Evolutionary conservation across 495 filamentous ascomycete genomes (phyloP), one percentile per base, ranked within the genome.

Genomic region (Aspergillus olivimuriae): DNA sequence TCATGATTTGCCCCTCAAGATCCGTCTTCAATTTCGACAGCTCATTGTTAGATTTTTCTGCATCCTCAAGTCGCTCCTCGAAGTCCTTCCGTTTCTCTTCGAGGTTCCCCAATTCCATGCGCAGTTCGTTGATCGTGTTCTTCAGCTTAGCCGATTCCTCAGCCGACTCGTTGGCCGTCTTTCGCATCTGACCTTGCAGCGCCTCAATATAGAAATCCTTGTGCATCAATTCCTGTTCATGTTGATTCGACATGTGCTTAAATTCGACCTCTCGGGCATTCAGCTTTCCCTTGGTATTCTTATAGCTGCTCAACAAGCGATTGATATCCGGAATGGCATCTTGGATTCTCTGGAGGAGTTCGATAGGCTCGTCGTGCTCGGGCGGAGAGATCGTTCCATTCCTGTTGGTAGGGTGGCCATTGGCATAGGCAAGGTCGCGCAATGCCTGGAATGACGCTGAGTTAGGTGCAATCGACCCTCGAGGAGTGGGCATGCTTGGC

Each of bases 91-190:
- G 64, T 52, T 74, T 70, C 28, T 74, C 74, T 34, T 78, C 74
- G 15, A 82, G 54, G 43, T 78, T 75, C 18, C 68, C 68, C 4
- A 84, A 63, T 54, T 85, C 81, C 22, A 71, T 60, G 10, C 70
- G 74, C 4, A 77, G 58, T 36, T 74, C 68, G 28, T 65, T 70
- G 56, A 76, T 68, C 22, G 61, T 66, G 19, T 72, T 67, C 47
- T 68, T 73, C 28, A 76, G 55, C 22, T 57, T 66, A 15, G 65
- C 60, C 26, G 57, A 57, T 49, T 77, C 73, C 34, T 68, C 74
- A 1, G 72, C 70, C 30, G 62, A 68, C 47, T 78, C 70, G 17
- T 61, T 66, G 15, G 71, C 70, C 12, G 72, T 66, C 34, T 75
- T 75, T 34, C 70, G 71, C 58, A 79, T 66, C 45, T 77, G 74